A percentile compares a stretch with the other conserved stretches of the same genome.
These are phyloP conservation scores for Quercus engelmannii DNA, from an alignment of 306 rosid species.

Conservation along the genomic window DNA sequence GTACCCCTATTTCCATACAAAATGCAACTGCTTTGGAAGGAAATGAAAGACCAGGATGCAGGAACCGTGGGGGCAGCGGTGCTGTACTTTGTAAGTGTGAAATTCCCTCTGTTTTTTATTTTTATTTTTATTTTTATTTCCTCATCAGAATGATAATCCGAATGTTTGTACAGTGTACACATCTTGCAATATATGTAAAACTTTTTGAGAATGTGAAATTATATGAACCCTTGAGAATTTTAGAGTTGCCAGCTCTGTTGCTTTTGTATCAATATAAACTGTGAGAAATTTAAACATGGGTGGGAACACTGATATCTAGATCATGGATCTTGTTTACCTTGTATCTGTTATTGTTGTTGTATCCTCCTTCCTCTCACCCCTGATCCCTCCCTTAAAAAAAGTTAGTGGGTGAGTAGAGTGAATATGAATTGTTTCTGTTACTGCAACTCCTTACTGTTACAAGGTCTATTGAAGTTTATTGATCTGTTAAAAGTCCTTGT, in stretches of 20 bases:
- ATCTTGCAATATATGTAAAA: background rate
- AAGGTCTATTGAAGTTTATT: background rate
- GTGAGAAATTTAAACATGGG: background rate
- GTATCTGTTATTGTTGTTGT: background rate
- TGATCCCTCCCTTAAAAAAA: too few species aligned
- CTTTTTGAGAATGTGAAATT: background rate
- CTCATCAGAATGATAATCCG: background rate
- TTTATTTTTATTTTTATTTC: background rate
- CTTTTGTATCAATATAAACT: background rate
- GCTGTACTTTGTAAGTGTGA: slow-evolving; percentile 69
- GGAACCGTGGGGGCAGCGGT: slow-evolving; percentile 86
- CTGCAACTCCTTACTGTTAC: background rate
- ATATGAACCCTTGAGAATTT: background rate
- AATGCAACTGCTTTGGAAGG: slow-evolving; percentile 54
- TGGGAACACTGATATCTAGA: background rate
- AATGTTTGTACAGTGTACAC: background rate
- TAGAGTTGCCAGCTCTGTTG: background rate
- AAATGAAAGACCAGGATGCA: slow-evolving; percentile 60
- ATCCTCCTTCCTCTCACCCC: too few species aligned
- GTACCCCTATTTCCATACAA: slow-evolving; percentile 26
- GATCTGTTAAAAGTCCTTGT: background rate
- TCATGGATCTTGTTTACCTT: background rate
- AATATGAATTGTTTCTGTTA: background rate
- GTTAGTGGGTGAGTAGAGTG: background rate
- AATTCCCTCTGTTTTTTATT: background rate